phyloP scores from a whole-genome alignment of 1,284 basidiomycete species.

The Takashimella tepidaria region DNA sequence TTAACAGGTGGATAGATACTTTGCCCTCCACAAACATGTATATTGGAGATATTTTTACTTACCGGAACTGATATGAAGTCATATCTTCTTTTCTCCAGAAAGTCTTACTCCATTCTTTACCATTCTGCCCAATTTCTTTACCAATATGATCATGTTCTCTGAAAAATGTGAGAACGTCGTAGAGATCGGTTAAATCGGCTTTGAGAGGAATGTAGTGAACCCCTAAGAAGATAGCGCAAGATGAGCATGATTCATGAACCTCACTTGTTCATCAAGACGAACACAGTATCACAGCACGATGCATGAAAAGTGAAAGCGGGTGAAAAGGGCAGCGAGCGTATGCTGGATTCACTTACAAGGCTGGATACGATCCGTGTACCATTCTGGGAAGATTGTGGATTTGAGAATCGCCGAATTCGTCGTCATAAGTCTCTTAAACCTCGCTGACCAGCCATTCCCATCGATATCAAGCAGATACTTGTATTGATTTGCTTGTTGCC shows the following conservation, averaged over 20 bases:
- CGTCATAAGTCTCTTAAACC: conserved; percentile 55
- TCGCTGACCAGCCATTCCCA: conserved; percentile 39
- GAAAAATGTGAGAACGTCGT: conserved; percentile 59
- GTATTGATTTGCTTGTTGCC: conserved; percentile 54
- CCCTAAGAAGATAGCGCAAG: conserved; percentile 43
- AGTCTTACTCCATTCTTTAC: conserved; percentile 57
- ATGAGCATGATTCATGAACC: no score
- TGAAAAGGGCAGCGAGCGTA: not conserved
- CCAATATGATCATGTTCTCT: conserved; percentile 58
- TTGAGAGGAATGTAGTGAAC: conserved; percentile 61
- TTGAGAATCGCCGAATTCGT: conserved; percentile 62
- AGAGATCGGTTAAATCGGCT: conserved; percentile 55
- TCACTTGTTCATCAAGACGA: no score
- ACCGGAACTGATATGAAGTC: conserved; percentile 61
- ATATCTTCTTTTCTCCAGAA: conserved; percentile 64
- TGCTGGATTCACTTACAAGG: conserved; percentile 27
- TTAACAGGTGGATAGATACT: no score
- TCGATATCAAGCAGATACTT: conserved; percentile 63
- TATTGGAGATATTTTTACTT: conserved; percentile 15
- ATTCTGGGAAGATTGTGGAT: conserved; percentile 61
- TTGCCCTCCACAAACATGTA: no score
- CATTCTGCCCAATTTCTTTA: conserved; percentile 55
- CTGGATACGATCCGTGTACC: conserved; percentile 49
- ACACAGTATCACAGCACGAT: not conserved
- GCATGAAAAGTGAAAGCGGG: not conserved